Base-by-base conservation (phyloP, 2,329 filamentous ascomycete genomes). In the Cladosporium sp. region DNA sequence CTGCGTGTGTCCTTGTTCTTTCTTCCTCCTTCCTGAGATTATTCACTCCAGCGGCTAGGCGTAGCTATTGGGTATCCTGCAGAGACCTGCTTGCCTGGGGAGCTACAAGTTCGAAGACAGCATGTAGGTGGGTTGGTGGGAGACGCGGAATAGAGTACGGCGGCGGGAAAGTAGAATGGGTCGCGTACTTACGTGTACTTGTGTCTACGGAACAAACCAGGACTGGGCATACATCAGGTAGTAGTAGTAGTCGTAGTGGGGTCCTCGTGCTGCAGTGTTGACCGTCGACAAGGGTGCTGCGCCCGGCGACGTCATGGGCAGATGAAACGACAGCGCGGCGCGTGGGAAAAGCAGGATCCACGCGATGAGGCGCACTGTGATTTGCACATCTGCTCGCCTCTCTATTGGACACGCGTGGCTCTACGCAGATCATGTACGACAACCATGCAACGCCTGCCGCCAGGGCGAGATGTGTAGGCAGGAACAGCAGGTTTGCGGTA, bases 291-390 rank as follows among this genome's bases (percentile, higher is more conserved):
- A 33, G 26, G 52, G 12, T 37, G 55, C 55, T 57, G 55, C 31
- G 55, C 55, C 55, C 55, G 12, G 10, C 55, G n/a, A 57, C 55
- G 55, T 57, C 55, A 57, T 57, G 14, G 33, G 21, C 55, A 57
- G 33, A 21, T 33, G 53, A 57, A 57, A 37, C 31, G n/a, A 29
- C 33, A 35, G 55, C 31, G 55, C 12, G 31, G n/a, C n/a, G 29
- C 29, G 29, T 33, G 28, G 52, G 21, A 16, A 57, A 57, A 57
- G n/a, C 55, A 57, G 33, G 55, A 23, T 57, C 52, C 16, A 46
- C 40, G 40, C n/a, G 40, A 46, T 46, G 40, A 46, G 40, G 40
- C 40, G 40, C 40, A 21, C 40, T 46, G 40, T 46, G 40, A 21
- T 46, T 46, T 46, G 40, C 10, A 46, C 40, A 23, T n/a, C n/a